Evolutionary conservation across 371 early-diverging fungal genomes (phyloP), one percentile per base, ranked within the genome.

Genomic region (Blakeslea trispora): DNA sequence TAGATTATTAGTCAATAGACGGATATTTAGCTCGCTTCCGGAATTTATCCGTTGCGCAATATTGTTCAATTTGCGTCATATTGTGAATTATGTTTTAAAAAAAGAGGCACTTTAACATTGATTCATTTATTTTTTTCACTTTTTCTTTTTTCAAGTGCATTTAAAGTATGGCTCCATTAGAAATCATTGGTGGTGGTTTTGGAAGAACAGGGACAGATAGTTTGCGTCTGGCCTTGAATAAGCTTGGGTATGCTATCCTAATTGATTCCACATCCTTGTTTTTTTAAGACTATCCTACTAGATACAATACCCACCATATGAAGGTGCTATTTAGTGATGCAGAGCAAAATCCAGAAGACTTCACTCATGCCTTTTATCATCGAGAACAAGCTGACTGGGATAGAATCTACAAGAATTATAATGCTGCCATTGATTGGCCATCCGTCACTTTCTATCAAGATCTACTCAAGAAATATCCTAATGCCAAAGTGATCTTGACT

Each of bases 401-500:
- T 9, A 21, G 31, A 15, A 37, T 57, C 3, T 69, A 53, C 28
- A 37, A 57, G 24, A 53, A 49, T 5, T 69, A 55, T 44, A 43
- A 49, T 41, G 69, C 69, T 17, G 65, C 65, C 19, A 56, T 69
- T 5, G 69, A 61, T 21, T 63, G 57, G 55, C 62, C 66, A 1
- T 47, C 66, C 1, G 40, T 46, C 19, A 23, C 50, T 3, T 69
- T 59, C 39, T 55, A 52, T n/a, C 44, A 53, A 3, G 53, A 57
- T 0, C 50, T 71, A 1, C 15, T 61, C 21, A 46, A 39, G 45
- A 23, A 61, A 17, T 71, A 63, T 19, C 71, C 71, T 34, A 47
- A 71, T 28, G 71, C 67, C n/a, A 71, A 71, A 31, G 54, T 71
- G 3, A 50, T 71, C 10, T 40, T 67, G 3, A 71, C 71, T 14